Conservation (phyloP, 176 grass and related monocot genomes). For the Zizania latifolia region DNA sequence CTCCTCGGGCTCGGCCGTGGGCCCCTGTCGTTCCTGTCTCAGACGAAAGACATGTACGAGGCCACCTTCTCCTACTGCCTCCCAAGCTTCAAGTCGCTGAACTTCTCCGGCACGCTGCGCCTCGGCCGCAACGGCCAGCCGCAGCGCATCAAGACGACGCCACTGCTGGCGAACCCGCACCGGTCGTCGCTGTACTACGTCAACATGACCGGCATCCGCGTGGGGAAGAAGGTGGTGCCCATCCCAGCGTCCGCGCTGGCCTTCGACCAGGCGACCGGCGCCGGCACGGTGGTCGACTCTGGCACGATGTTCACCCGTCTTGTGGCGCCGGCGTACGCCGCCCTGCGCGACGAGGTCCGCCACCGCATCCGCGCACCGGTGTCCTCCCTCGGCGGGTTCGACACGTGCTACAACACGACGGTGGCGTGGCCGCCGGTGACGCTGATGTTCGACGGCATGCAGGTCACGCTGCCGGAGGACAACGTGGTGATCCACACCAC, state of each 20-base stretch:
- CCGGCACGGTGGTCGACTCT: conserved; percentile 72
- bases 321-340: conserved; percentile 62
- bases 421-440: conserved; percentile 49
- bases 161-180: conserved; percentile 61
- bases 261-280: conserved; percentile 70
- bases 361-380: conserved; percentile 42
- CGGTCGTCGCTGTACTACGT: conserved; percentile 92
- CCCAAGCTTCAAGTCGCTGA: conserved; percentile 70
- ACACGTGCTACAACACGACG: conserved; percentile 73
- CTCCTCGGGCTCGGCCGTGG: conserved; percentile 82
- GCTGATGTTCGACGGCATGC: conserved; percentile 60
- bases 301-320: conserved; percentile 90
- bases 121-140: conserved; percentile 72
- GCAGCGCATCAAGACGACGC: conserved; percentile 64
- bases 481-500: conserved; percentile 73
- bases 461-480: conserved; percentile 65
- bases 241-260: conserved; percentile 54
- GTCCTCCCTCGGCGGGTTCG: conserved; percentile 78
- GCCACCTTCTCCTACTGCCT: conserved; percentile 87
- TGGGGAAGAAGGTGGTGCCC: conserved; percentile 50
- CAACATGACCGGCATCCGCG: conserved; percentile 74
- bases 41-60: conserved; percentile 63
- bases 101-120: conserved; percentile 84
- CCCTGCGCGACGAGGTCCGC: conserved; percentile 71
- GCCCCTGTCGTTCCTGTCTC: conserved; percentile 69